Conservation (phyloP, 2,329 filamentous ascomycete genomes). For the Dactylellina drechsleri region DNA sequence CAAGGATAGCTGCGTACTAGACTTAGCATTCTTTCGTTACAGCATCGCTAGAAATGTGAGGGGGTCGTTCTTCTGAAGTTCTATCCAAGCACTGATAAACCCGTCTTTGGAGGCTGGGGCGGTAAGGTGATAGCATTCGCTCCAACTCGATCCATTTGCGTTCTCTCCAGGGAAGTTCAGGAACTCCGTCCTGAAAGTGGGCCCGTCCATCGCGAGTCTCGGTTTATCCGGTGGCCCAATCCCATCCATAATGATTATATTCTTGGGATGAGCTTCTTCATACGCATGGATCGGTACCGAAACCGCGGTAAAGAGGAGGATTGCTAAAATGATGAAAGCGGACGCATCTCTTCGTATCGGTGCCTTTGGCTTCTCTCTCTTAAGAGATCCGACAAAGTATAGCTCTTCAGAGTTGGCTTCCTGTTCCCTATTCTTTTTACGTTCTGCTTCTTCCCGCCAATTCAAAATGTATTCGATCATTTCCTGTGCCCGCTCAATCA, state of each 20-base stretch:
- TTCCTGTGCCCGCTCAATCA: constrained; percentile 19
- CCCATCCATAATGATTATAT: constrained; percentile 23
- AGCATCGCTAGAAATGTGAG: constrained; percentile 49
- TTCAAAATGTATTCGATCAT: constrained; percentile 36
- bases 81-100: constrained; percentile 32
- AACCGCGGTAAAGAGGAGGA: constrained; percentile 35
- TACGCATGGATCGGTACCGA: constrained; percentile 35
- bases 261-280: constrained; percentile 23
- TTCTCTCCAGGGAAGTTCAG: constrained; percentile 34
- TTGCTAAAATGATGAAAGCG: constrained; percentile 31
- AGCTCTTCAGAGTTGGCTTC: constrained; percentile 45
- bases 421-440: constrained; percentile 34
- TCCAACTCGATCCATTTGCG: constrained; percentile 30
- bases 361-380: constrained; percentile 38
- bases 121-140: constrained; percentile 23
- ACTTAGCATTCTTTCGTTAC: constrained; percentile 5
- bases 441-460: constrained; percentile 34
- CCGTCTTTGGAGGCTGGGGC: constrained; percentile 30
- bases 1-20: no score
- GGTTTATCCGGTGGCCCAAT: constrained; percentile 18
- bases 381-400: constrained; percentile 39
- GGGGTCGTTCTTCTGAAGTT: constrained; percentile 24
- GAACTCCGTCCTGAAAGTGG: constrained; percentile 38
- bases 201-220: constrained; percentile 4
- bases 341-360: constrained; percentile 44